Percentiles rank a stretch among this genome's conserved stretches.
Conservation (phyloP, 257 asterid species). For the Nicotiana knightiana region DNA sequence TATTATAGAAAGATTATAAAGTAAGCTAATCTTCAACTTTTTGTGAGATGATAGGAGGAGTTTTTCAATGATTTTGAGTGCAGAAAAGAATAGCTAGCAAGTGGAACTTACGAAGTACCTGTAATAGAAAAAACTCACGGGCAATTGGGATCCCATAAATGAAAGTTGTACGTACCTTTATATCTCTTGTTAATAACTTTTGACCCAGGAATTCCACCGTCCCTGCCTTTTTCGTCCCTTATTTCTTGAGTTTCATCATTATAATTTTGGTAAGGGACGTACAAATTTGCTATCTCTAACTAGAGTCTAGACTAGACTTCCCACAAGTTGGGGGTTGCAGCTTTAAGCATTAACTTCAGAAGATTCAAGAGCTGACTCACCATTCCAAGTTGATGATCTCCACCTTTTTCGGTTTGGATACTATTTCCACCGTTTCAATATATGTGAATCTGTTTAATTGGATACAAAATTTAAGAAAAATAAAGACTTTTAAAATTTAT, state of each 20-base stretch:
- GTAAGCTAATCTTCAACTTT: too few relatives aligned
- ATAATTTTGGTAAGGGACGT: neutral
- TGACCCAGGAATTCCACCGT: constrained; percentile 1
- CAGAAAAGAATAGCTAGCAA: neutral
- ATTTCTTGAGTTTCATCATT: neutral
- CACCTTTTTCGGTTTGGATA: neutral
- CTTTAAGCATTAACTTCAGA: neutral
- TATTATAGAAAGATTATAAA: too few relatives aligned
- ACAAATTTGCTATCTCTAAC: neutral
- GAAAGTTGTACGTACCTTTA: neutral
- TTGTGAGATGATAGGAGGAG: too few relatives aligned
- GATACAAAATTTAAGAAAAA: too few relatives aligned
- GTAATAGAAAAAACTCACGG: neutral
- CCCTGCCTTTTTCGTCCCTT: neutral
- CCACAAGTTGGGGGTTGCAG: constrained; percentile 5
- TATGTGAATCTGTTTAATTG: too few relatives aligned
- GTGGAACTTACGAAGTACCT: neutral
- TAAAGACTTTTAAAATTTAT: too few relatives aligned
- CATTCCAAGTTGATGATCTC: neutral
- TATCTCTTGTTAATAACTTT: neutral
- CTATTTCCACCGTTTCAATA: too few relatives aligned
- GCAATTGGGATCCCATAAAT: neutral
- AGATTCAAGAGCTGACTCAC: neutral
- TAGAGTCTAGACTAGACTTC: neutral
- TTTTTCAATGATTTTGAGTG: neutral